Base-by-base conservation (phyloP, 371 early-diverging fungal species). In the Mucor piriformis region DNA sequence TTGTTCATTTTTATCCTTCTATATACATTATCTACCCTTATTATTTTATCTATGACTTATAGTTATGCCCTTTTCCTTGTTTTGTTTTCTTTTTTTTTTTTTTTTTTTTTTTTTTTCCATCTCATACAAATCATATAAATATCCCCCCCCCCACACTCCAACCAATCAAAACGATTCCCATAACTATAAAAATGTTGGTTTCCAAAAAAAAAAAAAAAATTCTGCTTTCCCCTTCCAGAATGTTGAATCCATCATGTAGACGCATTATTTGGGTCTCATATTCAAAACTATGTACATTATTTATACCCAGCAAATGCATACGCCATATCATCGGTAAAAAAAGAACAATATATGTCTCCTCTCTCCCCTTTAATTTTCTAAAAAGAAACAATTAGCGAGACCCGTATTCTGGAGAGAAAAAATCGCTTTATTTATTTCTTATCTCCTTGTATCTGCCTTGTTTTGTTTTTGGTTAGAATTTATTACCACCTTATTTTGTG, bases 331-430 rank as follows among this genome's bases (percentile, higher is more conserved):
- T 8, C 29, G 29, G 29, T 29, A 29, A 29, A 29, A 29, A 29
- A 29, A 29, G 29, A 29, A 29, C n/a, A n/a, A n/a, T n/a, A n/a
- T n/a, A n/a, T n/a, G 8, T 8, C 29, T 29, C 29, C 29, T 29
- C 29, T 29, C 29, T 8, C 29, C 29, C 29, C 29, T 8, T 8
- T 8, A 4, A 29, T 6, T 8, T 8, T 29, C 8, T 6, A 29
- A 29, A 29, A 29, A 29, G 29, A 29, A 4, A 29, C 29, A 16
- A 15, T 16, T 57, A 80, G 81, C 54, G 16, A 64, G 72, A 51
- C 73, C 75, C 38, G 59, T 68, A 40, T 75, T 72, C n/a, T 80
- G 75, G 75, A 68, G 76, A 59, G 81, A 81, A 63, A 81, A 81
- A 55, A 47, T 81, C 3, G 64, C 81, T 10, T 59, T 70, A 12